Conservation (phyloP, 2,329 filamentous ascomycete genomes). For the Amesomyces nigricolor region DNA sequence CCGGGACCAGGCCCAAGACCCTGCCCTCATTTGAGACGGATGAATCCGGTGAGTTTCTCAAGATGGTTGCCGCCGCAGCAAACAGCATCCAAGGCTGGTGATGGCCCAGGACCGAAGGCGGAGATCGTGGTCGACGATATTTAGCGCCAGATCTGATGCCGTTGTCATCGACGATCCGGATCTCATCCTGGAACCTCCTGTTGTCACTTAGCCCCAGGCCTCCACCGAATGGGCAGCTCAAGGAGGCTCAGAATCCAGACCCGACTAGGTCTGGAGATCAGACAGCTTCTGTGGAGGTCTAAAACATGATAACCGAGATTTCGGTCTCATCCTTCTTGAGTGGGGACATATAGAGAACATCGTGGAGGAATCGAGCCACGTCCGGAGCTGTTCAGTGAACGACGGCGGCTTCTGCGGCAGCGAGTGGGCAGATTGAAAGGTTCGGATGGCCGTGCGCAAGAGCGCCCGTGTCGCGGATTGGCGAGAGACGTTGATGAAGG, state of each 20-base stretch:
- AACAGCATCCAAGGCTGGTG: conserved; percentile 23
- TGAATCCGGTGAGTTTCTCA: conserved; percentile 20
- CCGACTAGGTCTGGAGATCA: conserved; percentile 14
- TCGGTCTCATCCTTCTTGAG: not conserved
- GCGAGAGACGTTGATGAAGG: not conserved
- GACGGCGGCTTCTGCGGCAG: conserved; percentile 15
- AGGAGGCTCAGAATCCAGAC: conserved; percentile 22
- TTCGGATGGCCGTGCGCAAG: conserved; percentile 9
- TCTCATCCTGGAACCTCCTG: conserved; percentile 22
- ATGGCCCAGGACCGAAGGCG: conserved; percentile 21
- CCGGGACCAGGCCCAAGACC: conserved; percentile 17
- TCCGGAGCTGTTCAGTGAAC: not conserved
- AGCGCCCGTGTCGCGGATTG: not conserved
- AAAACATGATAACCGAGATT: not conserved
- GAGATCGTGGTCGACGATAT: conserved; percentile 32
- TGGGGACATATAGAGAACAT: too few species aligned
- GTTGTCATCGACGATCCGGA: conserved; percentile 25
- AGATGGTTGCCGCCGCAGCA: too few species aligned
- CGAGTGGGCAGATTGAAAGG: conserved; percentile 17
- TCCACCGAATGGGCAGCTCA: conserved; percentile 25
- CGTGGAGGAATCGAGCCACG: not conserved
- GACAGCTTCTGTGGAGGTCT: not conserved
- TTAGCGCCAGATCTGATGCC: conserved; percentile 29
- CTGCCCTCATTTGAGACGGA: conserved; percentile 22
- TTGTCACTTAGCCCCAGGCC: conserved; percentile 25